Conservation (phyloP, 805 yeast species). For the Clavispora santaluciae region DNA sequence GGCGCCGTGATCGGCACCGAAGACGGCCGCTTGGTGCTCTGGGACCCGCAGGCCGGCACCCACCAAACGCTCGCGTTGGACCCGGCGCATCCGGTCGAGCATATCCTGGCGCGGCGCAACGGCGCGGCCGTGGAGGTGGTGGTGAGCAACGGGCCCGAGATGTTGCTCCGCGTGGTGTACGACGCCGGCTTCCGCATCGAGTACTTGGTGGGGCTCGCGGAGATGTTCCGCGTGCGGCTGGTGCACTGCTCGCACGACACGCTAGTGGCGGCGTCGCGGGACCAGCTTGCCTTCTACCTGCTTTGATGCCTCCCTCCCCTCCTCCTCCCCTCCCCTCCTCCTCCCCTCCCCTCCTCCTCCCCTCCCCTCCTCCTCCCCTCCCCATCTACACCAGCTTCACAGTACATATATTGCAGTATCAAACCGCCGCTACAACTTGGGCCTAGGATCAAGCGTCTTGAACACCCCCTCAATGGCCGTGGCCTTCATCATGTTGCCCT, state of each 20-base stretch:
- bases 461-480: slow-evolving; percentile 66
- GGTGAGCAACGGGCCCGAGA: slow-evolving; percentile 25
- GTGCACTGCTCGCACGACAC: slow-evolving; percentile 1
- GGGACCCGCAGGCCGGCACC: slow-evolving; percentile 5
- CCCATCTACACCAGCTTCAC: neutral
- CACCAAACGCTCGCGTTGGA: slow-evolving; percentile 3
- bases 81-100: slow-evolving; percentile 5
- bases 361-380: no score
- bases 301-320: no score
- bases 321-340: no score
- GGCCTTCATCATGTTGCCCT: slow-evolving; percentile 90
- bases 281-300: slow-evolving; percentile 4
- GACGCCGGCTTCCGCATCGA: slow-evolving; percentile 3
- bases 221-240: slow-evolving; percentile 18
- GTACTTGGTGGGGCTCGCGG: slow-evolving; percentile 23
- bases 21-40: slow-evolving; percentile 15
- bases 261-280: slow-evolving; percentile 7
- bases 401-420: neutral
- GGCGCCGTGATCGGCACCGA: slow-evolving; percentile 19
- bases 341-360: no score
- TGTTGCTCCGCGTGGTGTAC: slow-evolving; percentile 12
- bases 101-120: neutral
- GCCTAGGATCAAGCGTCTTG: slow-evolving; percentile 44
- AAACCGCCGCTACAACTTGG: slow-evolving; percentile 30
- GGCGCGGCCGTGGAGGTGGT: neutral